Conservation (phyloP, 805 yeast genomes). For the Suhomyces sp. region DNA sequence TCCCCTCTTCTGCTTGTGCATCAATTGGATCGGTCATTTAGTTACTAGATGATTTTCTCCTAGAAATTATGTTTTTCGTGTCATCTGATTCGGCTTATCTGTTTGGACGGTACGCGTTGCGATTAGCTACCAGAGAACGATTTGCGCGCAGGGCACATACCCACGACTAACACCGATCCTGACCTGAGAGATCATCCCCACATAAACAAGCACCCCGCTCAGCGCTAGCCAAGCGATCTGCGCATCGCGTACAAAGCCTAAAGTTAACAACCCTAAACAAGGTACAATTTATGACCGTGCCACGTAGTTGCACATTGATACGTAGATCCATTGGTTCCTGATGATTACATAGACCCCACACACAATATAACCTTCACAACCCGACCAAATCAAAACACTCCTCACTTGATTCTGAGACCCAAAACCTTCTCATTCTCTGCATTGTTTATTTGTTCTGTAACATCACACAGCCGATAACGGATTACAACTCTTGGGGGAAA, state of each 20-base stretch:
- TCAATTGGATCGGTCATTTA: background rate
- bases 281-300: background rate
- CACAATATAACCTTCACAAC: background rate
- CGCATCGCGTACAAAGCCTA: background rate
- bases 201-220: background rate
- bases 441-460: background rate
- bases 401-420: background rate
- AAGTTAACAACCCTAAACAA: background rate
- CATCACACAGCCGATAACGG: background rate
- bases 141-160: background rate
- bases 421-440: background rate
- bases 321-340: background rate
- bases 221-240: background rate
- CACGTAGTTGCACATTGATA: background rate
- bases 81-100: background rate
- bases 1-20: background rate
- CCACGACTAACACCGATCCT: background rate
- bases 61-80: background rate
- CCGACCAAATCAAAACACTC: background rate
- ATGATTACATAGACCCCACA: background rate
- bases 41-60: background rate
- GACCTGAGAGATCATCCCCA: background rate
- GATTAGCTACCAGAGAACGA: background rate
- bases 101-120: background rate
- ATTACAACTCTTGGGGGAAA: background rate